A percentile compares a stretch with the other conserved stretches of the same genome.
Evolutionary conservation across 2,329 filamentous ascomycete species (phyloP).

Genomic region (Metarhizium robertsii): DNA sequence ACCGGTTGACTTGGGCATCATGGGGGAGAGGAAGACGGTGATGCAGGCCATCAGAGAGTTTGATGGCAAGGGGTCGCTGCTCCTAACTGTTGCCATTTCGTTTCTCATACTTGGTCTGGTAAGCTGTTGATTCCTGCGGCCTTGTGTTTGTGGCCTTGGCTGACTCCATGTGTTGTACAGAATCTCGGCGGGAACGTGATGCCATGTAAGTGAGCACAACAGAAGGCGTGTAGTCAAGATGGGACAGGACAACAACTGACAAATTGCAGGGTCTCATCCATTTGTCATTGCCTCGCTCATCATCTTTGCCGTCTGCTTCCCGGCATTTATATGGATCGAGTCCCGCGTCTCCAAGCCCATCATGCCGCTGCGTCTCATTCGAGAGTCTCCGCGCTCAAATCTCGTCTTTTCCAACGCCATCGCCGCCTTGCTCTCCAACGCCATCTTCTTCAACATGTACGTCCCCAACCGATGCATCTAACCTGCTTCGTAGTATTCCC

Average conservation of each 20-base stretch:
- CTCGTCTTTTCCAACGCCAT: constrained; percentile 48
- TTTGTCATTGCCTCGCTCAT: constrained; percentile 42
- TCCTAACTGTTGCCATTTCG: constrained; percentile 42
- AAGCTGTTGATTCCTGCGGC: constrained; percentile 14
- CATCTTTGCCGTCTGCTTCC: constrained; percentile 37
- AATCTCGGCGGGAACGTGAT: constrained; percentile 55
- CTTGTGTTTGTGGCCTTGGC: neutral
- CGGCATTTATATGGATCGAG: constrained; percentile 44
- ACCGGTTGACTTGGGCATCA: constrained; percentile 42
- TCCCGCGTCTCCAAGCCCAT: constrained; percentile 42
- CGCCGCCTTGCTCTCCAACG: constrained; percentile 41
- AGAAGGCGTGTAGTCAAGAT: too few species aligned
- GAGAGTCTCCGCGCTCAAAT: constrained; percentile 41
- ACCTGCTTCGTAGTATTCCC: too few species aligned
- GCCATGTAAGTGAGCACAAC: constrained; percentile 33
- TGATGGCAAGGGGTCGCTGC: constrained; percentile 44
- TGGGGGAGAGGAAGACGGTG: constrained; percentile 32
- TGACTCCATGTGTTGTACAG: constrained; percentile 18
- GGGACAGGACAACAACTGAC: neutral
- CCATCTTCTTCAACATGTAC: constrained; percentile 51
- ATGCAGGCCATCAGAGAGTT: constrained; percentile 44
- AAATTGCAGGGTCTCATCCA: constrained; percentile 42
- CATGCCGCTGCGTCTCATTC: constrained; percentile 48
- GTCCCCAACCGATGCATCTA: constrained; percentile 7
- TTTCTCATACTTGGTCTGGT: constrained; percentile 51